Percentiles rank a stretch among this genome's conserved stretches.
Evolutionary conservation across 2,329 filamentous ascomycete species (phyloP).

Genomic region (Ophidiomyces ophidiicola): DNA sequence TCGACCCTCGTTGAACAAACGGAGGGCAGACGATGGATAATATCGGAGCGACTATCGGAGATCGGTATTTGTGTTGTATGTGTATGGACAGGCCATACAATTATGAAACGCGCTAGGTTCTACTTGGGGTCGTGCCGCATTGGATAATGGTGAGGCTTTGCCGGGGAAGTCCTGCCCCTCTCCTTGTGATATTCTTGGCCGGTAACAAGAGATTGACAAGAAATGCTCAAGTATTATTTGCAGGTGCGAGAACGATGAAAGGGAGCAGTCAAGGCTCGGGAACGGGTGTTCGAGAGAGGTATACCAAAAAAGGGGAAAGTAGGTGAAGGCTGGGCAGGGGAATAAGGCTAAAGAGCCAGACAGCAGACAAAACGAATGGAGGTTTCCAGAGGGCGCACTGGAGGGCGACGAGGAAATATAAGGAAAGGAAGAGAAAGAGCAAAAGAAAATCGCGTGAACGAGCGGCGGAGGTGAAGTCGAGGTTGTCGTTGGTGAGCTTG

Average conservation of each 20-base stretch:
- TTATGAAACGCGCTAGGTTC: slow-evolving; percentile 11
- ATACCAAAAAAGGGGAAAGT: too few relatives aligned
- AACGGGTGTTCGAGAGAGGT: too few relatives aligned
- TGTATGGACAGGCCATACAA: slow-evolving; percentile 8
- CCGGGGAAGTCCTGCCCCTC: slow-evolving; percentile 2
- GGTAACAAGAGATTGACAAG: not conserved
- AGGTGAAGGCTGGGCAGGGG: too few relatives aligned
- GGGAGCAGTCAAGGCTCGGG: too few relatives aligned
- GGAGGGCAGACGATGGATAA: not conserved
- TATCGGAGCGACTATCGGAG: not conserved
- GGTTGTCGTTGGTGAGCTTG: slow-evolving; percentile 7
- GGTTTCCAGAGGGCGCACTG: not conserved
- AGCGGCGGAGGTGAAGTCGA: not conserved
- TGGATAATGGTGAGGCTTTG: slow-evolving; percentile 5
- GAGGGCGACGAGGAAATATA: not conserved
- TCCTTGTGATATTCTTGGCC: not conserved
- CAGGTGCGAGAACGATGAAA: too few relatives aligned
- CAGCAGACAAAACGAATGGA: too few relatives aligned
- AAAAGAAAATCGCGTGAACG: not conserved
- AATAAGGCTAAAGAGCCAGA: too few relatives aligned
- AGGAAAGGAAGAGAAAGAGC: not conserved
- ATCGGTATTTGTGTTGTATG: not conserved
- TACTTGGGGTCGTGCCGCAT: slow-evolving; percentile 6
- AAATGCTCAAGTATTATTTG: not conserved
- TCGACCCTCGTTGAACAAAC: slow-evolving; percentile 2